Conservation (phyloP, 2,329 filamentous ascomycete species). For the Fusarium sp. region DNA sequence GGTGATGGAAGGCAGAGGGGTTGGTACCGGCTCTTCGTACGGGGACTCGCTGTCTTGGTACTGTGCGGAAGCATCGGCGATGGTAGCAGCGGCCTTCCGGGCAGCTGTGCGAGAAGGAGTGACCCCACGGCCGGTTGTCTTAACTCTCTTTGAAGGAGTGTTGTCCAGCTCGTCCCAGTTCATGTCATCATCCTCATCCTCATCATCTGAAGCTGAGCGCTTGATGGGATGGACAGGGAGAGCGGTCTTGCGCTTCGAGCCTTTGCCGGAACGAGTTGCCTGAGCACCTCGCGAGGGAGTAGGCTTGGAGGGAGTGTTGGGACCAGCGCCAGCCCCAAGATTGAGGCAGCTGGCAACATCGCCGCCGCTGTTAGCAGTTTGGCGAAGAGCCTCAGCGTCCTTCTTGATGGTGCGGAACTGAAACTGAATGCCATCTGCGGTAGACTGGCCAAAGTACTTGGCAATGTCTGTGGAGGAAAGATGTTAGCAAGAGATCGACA, state of each 20-base stretch:
- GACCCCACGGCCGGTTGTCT: conserved; percentile 41
- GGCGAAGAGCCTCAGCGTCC: conserved; percentile 61
- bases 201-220: conserved; percentile 42
- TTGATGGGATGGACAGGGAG: conserved; percentile 41
- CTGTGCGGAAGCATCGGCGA: conserved; percentile 46
- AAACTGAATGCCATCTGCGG: conserved; percentile 67
- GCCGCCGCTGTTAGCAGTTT: conserved; percentile 57
- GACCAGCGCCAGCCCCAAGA: conserved; percentile 41
- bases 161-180: conserved; percentile 50
- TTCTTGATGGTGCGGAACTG: conserved; percentile 68
- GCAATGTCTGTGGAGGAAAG: conserved; percentile 62
- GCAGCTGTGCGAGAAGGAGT: conserved; percentile 50
- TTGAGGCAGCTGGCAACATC: conserved; percentile 58
- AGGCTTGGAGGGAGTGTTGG: conserved; percentile 48
- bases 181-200: conserved; percentile 43
- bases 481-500: conserved; percentile 3
- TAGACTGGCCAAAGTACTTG: conserved; percentile 69
- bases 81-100: conserved; percentile 49
- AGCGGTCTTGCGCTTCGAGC: conserved; percentile 44
- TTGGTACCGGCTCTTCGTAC: conserved; percentile 27
- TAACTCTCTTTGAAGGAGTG: conserved; percentile 53
- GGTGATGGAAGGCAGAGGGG: conserved; percentile 13
- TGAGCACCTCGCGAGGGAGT: conserved; percentile 36
- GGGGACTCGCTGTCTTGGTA: conserved; percentile 47
- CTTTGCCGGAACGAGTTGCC: conserved; percentile 42